Base-by-base conservation (phyloP, 352 stramenopile species). In the Phytophthora megakarya region DNA sequence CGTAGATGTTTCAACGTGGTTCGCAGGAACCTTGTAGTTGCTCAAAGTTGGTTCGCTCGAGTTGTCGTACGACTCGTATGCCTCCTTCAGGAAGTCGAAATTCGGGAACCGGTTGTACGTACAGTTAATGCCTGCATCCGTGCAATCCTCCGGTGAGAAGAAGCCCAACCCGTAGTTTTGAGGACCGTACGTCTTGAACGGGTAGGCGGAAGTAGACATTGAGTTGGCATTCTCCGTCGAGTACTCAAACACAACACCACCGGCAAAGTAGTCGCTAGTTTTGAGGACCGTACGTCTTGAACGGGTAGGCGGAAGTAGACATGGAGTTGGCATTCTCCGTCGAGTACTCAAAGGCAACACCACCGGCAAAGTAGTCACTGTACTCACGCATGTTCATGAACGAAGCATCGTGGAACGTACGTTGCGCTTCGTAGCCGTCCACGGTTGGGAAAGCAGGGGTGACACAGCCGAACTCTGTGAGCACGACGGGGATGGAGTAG, bases 91-190 rank as follows among this genome's bases (percentile, higher is more conserved):
- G 5, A 38, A 63, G 13, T 91, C 32, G 39, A 90, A 93, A 53
- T 89, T 89, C 15, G 87, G 87, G 55, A 89, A 85, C 15, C 63
- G 75, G 39, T 77, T 49, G 35, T 75, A 96, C 13, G 57, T 45
- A 70, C 88, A 95, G 18, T 70, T 47, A 7, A 58, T 61, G 7
- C 68, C 65, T 42, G 38, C 42, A 10, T 77, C 70, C 37, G 90
- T 76, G 56, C 88, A 96, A 45, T 86, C 70, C 32, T 81, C 71
- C 1, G 84, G 86, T 16, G 62, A 59, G 13, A 92, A 81, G 67
- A 90, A 95, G 9, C 86, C 88, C 38, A 95, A 60, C 1, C 86
- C 86, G 56, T 94, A 94, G 56, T 94, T 92, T 53, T 89, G 72
- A 9, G 75, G 67, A 0, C 81, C 84, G 40, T 76, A 89, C 28